Evolutionary conservation across 345 rosid genomes (phyloP).

Genomic region (Arabidopsis thaliana): DNA sequence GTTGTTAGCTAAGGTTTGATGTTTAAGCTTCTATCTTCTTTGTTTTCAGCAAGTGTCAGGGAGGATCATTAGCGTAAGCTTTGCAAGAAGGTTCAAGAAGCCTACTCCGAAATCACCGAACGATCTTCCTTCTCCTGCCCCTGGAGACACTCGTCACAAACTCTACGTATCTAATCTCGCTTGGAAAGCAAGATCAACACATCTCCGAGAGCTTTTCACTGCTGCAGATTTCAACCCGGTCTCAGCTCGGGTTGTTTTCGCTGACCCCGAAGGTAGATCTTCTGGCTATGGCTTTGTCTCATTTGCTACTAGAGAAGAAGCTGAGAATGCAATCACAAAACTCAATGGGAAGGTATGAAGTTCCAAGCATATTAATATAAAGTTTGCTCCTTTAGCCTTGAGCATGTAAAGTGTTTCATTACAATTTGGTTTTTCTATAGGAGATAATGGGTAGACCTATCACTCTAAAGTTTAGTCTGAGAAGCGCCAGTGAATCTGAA

Average conservation of each 20-base stretch:
- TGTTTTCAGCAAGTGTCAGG: conserved; percentile 72
- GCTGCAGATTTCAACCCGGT: conserved; percentile 61
- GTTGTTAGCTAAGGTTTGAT: conserved; percentile 1
- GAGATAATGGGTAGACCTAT: conserved; percentile 87
- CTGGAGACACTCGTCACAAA: conserved; percentile 64
- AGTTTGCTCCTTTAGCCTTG: conserved; percentile 24
- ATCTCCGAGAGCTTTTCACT: conserved; percentile 77
- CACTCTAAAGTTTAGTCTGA: conserved; percentile 67
- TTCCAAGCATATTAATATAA: not conserved
- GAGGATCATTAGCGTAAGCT: conserved; percentile 70
- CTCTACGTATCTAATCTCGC: conserved; percentile 84
- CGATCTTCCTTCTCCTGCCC: conserved; percentile 39
- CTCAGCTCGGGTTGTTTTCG: conserved; percentile 74
- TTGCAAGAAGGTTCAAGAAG: conserved; percentile 72
- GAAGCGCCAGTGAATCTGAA: conserved; percentile 50
- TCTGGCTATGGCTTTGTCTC: conserved; percentile 93
- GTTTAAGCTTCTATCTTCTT: conserved; percentile 17
- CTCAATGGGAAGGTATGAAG: conserved; percentile 77
- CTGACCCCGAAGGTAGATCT: conserved; percentile 64
- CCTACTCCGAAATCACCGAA: conserved; percentile 53
- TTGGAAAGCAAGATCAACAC: conserved; percentile 85
- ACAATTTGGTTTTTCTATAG: conserved; percentile 47
- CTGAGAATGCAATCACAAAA: conserved; percentile 72
- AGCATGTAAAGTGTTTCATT: not conserved
- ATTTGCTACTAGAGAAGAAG: conserved; percentile 84